Evolutionary conservation across 305 asterid genomes (phyloP).

Genomic region (Coffea humblotiana): DNA sequence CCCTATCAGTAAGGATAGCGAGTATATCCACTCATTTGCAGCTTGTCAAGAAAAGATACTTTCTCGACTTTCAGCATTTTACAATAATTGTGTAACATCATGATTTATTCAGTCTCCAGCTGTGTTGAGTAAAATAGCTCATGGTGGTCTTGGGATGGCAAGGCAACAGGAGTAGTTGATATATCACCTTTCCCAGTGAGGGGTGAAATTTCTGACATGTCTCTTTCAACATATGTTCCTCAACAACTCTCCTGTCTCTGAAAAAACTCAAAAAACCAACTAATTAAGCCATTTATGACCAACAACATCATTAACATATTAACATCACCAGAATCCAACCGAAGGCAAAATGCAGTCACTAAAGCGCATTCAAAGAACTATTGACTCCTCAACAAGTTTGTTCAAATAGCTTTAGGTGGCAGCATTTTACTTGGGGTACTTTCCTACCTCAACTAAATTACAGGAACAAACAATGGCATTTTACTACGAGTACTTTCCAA

Average conservation of each 20-base stretch:
- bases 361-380: not conserved
- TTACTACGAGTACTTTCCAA: not conserved
- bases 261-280: slow-evolving; percentile 19
- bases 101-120: slow-evolving; percentile 28
- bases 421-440: not conserved
- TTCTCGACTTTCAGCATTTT: slow-evolving; percentile 9
- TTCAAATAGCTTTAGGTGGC: not conserved
- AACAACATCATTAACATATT: not conserved
- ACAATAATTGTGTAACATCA: slow-evolving; percentile 21
- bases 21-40: not conserved
- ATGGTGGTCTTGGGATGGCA: slow-evolving; percentile 31
- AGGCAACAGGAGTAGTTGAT: slow-evolving; percentile 28
- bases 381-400: not conserved
- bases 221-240: slow-evolving; percentile 32
- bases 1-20: not conserved
- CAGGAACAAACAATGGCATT: not conserved
- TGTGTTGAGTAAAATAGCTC: slow-evolving; percentile 28
- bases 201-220: slow-evolving; percentile 11
- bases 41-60: not conserved
- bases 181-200: slow-evolving; percentile 34
- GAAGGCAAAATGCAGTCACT: slow-evolving; percentile 9
- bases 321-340: slow-evolving; percentile 3
- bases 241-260: slow-evolving; percentile 30
- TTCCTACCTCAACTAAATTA: not conserved
- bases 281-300: not conserved